phyloP scores from a whole-genome alignment of 345 rosid species.

The Gossypium longicalyx region DNA sequence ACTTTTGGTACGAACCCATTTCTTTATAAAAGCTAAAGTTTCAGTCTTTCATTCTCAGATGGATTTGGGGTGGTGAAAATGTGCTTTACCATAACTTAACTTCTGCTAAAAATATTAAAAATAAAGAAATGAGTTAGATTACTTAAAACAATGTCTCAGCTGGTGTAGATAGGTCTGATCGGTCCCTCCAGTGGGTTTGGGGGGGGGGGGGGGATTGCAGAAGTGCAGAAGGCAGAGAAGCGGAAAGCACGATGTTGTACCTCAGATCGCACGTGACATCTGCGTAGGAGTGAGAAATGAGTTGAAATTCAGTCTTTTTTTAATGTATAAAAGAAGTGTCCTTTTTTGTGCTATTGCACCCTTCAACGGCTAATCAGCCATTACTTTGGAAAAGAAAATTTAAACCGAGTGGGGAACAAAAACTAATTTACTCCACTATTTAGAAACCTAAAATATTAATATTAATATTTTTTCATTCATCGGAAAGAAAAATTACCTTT shows the following conservation, averaged over 20 bases:
- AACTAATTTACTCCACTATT: not conserved
- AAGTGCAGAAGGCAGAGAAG: conserved; percentile 17
- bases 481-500: not conserved
- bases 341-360: not conserved
- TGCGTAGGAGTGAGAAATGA: not conserved
- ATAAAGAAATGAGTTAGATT: not conserved
- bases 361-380: conserved; percentile 5
- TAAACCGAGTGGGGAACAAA: not conserved
- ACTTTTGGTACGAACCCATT: conserved; percentile 21
- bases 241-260: conserved; percentile 20
- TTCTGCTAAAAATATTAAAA: not conserved
- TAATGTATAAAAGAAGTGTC: not conserved
- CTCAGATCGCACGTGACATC: conserved; percentile 20
- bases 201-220: not conserved
- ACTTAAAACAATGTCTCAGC: not conserved
- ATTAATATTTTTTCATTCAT: not conserved
- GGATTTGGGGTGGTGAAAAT: conserved; percentile 13
- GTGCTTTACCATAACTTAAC: not conserved
- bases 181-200: not conserved
- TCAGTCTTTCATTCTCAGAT: conserved; percentile 10
- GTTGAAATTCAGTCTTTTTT: not conserved
- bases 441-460: too few species aligned
- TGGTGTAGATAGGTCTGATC: not conserved
- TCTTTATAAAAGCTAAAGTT: conserved; percentile 1
- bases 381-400: conserved; percentile 5